These are phyloP conservation scores for Agastache rugosa DNA, from an alignment of 257 asterid genomes.

Conservation along the genomic window DNA sequence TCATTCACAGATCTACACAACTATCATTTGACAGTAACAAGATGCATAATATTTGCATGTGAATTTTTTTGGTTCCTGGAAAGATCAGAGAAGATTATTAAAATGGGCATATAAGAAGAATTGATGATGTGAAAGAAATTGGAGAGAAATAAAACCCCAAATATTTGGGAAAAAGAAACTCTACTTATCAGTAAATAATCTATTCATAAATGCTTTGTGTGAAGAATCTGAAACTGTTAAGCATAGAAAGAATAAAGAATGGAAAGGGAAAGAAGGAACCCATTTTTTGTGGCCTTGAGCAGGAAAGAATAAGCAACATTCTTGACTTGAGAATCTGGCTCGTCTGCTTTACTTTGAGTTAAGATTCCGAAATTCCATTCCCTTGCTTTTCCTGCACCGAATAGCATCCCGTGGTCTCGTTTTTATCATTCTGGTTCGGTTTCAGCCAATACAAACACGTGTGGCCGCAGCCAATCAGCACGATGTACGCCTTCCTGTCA, in stretches of 20 bases:
- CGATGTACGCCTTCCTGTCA: constrained; percentile 35
- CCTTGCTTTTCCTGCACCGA: constrained; percentile 46
- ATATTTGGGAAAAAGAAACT: constrained; percentile 23
- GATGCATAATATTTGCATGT: background rate
- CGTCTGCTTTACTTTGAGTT: constrained; percentile 62
- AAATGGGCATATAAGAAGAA: background rate
- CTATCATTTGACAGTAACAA: constrained; percentile 19
- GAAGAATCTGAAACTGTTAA: constrained; percentile 50
- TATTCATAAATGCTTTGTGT: constrained; percentile 33
- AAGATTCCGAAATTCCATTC: constrained; percentile 70
- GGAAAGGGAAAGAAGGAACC: constrained; percentile 52
- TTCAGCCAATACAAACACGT: constrained; percentile 38
- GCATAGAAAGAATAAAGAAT: constrained; percentile 44
- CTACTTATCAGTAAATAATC: constrained; percentile 33
- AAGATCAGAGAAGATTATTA: background rate
- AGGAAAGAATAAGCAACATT: constrained; percentile 62
- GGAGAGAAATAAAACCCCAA: background rate
- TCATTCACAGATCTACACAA: background rate
- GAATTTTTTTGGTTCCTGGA: background rate
- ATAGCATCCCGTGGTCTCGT: constrained; percentile 61
- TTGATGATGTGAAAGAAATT: background rate
- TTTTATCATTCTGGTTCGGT: constrained; percentile 35
- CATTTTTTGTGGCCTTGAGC: constrained; percentile 72
- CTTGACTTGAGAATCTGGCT: constrained; percentile 76
- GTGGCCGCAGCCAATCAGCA: constrained; percentile 33